Conservation (phyloP, 306 rosid genomes). For the Sindora glabra region DNA sequence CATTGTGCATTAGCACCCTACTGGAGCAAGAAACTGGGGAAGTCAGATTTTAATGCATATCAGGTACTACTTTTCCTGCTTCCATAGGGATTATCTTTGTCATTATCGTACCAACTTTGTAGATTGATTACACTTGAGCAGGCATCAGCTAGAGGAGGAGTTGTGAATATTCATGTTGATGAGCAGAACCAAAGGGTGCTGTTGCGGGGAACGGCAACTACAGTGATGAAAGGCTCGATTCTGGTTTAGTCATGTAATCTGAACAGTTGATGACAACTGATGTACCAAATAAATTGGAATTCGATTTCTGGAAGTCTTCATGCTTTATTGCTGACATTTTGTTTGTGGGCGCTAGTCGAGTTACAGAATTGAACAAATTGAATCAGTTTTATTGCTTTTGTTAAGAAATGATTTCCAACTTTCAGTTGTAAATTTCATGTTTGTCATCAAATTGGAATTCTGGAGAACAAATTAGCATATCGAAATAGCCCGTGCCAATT, state of each 20-base stretch:
- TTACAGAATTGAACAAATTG: too few species aligned
- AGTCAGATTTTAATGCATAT: constrained; percentile 55
- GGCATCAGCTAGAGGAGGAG: constrained; percentile 85
- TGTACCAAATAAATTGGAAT: neutral
- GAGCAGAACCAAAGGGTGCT: constrained; percentile 57
- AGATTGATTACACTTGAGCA: constrained; percentile 11
- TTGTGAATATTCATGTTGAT: constrained; percentile 42
- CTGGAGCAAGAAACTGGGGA: constrained; percentile 67
- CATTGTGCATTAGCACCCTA: constrained; percentile 61
- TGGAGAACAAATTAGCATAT: too few species aligned
- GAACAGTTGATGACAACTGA: neutral
- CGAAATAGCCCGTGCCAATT: too few species aligned
- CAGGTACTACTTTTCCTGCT: constrained; percentile 30
- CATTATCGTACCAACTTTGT: neutral
- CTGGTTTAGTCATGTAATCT: constrained; percentile 46
- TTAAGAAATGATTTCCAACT: neutral
- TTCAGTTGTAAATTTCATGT: too few species aligned
- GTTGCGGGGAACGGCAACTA: constrained; percentile 62
- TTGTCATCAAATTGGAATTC: too few species aligned
- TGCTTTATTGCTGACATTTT: too few species aligned
- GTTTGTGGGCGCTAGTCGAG: too few species aligned
- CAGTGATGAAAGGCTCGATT: constrained; percentile 60
- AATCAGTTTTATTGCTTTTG: neutral
- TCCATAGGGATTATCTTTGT: neutral
- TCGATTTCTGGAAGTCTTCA: too few species aligned